Evolutionary conservation across 1,139 yeast genomes (phyloP).

Genomic region (Yamadazyma dushanensis): DNA sequence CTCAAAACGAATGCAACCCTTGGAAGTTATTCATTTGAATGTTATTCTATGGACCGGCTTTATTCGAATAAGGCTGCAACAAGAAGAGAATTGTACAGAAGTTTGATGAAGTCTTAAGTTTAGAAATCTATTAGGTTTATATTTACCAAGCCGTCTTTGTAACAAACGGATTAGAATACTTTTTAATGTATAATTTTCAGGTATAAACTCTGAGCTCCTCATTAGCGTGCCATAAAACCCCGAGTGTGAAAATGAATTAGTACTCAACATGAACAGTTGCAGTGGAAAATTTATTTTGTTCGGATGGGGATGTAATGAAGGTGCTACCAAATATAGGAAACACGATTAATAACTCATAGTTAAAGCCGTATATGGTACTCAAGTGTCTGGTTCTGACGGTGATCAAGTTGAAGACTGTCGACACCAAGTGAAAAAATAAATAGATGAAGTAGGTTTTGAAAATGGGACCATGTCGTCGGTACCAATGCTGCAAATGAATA

Average conservation of each 20-base stretch:
- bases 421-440: conserved; percentile 51
- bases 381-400: conserved; percentile 47
- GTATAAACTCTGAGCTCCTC: conserved; percentile 53
- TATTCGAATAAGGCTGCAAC: no score
- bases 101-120: no score
- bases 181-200: conserved; percentile 39
- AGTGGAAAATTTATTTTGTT: conserved; percentile 39
- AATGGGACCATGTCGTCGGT: conserved; percentile 24
- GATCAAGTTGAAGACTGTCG: conserved; percentile 47
- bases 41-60: no score
- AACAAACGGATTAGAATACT: conserved; percentile 34
- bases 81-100: no score
- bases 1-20: no score
- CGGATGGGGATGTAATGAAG: conserved; percentile 46
- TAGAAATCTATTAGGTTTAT: no score
- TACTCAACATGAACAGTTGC: conserved; percentile 47
- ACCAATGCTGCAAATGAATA: conserved; percentile 33
- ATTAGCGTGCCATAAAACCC: conserved; percentile 32
- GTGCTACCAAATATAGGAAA: conserved; percentile 42
- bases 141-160: conserved; percentile 45
- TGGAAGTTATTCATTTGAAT: no score
- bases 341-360: conserved; percentile 32
- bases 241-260: conserved; percentile 49
- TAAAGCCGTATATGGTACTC: conserved; percentile 34
- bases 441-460: conserved; percentile 41